phyloP scores from a whole-genome alignment of 331 rosid species.

The Quercus tomentella region DNA sequence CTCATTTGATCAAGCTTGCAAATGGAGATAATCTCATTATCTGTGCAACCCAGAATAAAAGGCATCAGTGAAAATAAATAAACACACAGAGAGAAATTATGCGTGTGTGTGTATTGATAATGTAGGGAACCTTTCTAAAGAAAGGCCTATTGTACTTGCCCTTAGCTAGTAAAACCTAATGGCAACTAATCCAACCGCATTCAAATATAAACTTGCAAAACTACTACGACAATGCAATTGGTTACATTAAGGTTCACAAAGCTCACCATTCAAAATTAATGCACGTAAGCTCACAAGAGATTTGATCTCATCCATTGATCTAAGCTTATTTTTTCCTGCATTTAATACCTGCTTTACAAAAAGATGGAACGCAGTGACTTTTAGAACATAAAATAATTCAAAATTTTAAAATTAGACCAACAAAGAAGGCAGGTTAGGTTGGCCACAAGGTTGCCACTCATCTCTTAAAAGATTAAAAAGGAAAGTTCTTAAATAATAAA shows the following conservation, averaged over 20 bases:
- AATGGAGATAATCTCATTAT: conserved; percentile 73
- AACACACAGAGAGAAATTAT: not conserved
- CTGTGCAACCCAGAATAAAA: conserved; percentile 38
- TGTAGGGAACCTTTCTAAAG: too few species aligned
- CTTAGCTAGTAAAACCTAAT: too few species aligned
- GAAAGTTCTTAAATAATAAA: not conserved
- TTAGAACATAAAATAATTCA: conserved; percentile 13
- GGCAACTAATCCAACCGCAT: too few species aligned
- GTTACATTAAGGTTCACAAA: conserved; percentile 3
- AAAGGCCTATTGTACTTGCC: too few species aligned
- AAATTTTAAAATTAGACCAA: not conserved
- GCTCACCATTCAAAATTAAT: conserved; percentile 78
- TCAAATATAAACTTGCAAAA: conserved; percentile 7
- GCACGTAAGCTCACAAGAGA: conserved; percentile 53
- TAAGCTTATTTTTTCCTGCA: conserved; percentile 81
- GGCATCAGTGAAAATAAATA: not conserved
- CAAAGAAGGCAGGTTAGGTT: not conserved
- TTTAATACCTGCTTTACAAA: conserved; percentile 68
- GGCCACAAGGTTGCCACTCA: not conserved
- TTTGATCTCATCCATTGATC: conserved; percentile 54
- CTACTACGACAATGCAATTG: not conserved
- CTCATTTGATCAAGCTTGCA: conserved; percentile 73
- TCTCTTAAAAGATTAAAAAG: too few species aligned
- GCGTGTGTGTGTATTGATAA: too few species aligned
- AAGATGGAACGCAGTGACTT: conserved; percentile 19